These are phyloP conservation scores for Venturia asperata DNA, from an alignment of 2,329 filamentous ascomycete species.

Conservation along the genomic window DNA sequence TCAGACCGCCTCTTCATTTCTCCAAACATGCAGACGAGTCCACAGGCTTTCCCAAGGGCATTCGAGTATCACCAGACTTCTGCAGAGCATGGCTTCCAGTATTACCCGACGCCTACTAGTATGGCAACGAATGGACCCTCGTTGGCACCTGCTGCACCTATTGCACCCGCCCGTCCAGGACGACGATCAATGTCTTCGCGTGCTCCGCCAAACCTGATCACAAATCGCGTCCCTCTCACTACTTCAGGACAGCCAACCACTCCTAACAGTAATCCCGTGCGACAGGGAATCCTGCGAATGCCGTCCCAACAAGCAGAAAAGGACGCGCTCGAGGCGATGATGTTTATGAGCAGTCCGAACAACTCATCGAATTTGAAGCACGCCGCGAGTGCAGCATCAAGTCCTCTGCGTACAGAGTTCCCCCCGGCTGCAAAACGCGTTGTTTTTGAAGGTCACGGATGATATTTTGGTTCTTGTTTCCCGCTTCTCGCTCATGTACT, in stretches of 20 bases:
- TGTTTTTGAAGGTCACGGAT: constrained; percentile 13
- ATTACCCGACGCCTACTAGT: constrained; percentile 24
- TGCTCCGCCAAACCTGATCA: constrained; percentile 30
- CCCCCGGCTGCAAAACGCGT: constrained; percentile 13
- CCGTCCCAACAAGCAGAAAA: constrained; percentile 67
- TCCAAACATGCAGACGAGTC: constrained; percentile 13
- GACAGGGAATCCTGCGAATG: constrained; percentile 52
- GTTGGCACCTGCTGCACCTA: constrained; percentile 31
- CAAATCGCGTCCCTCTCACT: constrained; percentile 29
- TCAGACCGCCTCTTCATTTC: constrained; percentile 16
- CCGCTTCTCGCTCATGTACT: not conserved
- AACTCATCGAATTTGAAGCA: constrained; percentile 54
- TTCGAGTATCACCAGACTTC: constrained; percentile 2
- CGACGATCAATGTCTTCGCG: constrained; percentile 31
- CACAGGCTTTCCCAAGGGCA: not conserved
- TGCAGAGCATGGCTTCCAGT: not conserved
- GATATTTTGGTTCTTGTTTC: not conserved
- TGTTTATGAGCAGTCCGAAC: constrained; percentile 75
- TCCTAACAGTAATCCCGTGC: constrained; percentile 26
- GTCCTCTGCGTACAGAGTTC: constrained; percentile 15
- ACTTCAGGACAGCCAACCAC: constrained; percentile 22
- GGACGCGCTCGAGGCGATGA: constrained; percentile 70
- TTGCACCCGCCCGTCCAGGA: constrained; percentile 29
- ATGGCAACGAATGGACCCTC: constrained; percentile 25
- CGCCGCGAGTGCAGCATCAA: constrained; percentile 11